A percentile compares a stretch with the other conserved stretches of the same genome.
Conservation (phyloP, 352 stramenopile genomes). For the Globisporangium okanoganense region DNA sequence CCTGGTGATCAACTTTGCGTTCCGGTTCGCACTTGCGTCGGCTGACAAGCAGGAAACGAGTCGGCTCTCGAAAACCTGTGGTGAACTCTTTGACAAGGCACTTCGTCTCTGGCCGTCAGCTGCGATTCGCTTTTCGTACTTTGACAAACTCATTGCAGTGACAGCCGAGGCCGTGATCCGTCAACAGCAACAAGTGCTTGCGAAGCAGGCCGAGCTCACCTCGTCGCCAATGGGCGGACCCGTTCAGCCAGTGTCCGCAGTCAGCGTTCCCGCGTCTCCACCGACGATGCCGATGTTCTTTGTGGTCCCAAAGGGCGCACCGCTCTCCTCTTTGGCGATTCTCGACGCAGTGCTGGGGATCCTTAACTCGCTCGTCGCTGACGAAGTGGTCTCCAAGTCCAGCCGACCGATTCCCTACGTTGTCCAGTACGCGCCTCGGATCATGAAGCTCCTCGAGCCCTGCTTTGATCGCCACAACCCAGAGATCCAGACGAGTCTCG, state of each 20-base stretch:
- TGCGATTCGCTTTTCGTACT: constrained; percentile 87
- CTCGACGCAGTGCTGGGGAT: constrained; percentile 85
- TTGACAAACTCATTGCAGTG: constrained; percentile 89
- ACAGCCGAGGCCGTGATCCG: constrained; percentile 82
- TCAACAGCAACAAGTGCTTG: constrained; percentile 33
- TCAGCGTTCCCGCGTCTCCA: constrained; percentile 19
- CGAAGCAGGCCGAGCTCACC: constrained; percentile 13
- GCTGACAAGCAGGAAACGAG: constrained; percentile 88
- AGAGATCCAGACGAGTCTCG: constrained; percentile 73
- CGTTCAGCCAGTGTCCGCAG: constrained; percentile 19
- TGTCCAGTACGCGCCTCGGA: constrained; percentile 82
- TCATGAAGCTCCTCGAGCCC: constrained; percentile 88
- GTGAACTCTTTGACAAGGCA: constrained; percentile 85
- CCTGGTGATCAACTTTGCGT: constrained; percentile 91
- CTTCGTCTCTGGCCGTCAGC: constrained; percentile 82
- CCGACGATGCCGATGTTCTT: constrained; percentile 81
- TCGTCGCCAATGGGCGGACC: constrained; percentile 7
- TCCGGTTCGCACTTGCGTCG: constrained; percentile 84
- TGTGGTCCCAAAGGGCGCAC: constrained; percentile 72
- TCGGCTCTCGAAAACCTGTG: constrained; percentile 84
- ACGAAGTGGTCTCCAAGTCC: constrained; percentile 72
- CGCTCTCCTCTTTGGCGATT: constrained; percentile 82
- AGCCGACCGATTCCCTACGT: constrained; percentile 77
- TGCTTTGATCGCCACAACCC: constrained; percentile 84
- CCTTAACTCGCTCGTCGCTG: constrained; percentile 75